phyloP scores from a whole-genome alignment of 2,329 filamentous ascomycete genomes.

The Colletotrichum sp. region DNA sequence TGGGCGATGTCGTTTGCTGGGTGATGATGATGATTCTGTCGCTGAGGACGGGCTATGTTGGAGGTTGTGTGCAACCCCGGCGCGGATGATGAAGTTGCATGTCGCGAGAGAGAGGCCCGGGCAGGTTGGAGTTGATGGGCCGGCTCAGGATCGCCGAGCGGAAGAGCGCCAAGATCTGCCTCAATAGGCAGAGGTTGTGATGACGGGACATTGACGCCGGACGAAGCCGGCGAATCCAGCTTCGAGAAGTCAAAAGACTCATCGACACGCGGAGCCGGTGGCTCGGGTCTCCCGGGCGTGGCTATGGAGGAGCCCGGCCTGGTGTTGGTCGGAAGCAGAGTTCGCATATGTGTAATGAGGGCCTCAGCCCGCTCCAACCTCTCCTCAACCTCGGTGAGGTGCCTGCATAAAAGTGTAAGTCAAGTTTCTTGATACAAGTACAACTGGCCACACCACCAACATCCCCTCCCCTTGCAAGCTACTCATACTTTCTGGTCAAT shows the following conservation, averaged over 20 bases:
- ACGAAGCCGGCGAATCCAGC: not conserved
- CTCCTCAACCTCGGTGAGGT: constrained; percentile 48
- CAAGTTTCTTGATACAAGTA: not conserved
- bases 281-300: not conserved
- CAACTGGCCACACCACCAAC: not conserved
- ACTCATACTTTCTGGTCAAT: constrained; percentile 46
- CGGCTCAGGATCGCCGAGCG: not conserved
- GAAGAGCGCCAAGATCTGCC: not conserved
- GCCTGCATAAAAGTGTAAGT: constrained; percentile 25
- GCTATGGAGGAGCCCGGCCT: constrained; percentile 2
- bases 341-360: constrained; percentile 32
- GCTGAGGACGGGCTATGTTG: not conserved
- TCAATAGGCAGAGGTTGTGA: not conserved
- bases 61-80: not conserved
- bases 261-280: not conserved
- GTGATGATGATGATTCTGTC: not conserved
- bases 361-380: constrained; percentile 40
- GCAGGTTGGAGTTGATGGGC: not conserved
- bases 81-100: not conserved
- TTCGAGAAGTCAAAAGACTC: not conserved
- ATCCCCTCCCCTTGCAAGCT: not conserved
- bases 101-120: not conserved
- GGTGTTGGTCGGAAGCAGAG: constrained; percentile 29
- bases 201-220: not conserved
- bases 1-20: not conserved